phyloP scores from a whole-genome alignment of 1,139 yeast genomes.

The Pichia sp. region DNA sequence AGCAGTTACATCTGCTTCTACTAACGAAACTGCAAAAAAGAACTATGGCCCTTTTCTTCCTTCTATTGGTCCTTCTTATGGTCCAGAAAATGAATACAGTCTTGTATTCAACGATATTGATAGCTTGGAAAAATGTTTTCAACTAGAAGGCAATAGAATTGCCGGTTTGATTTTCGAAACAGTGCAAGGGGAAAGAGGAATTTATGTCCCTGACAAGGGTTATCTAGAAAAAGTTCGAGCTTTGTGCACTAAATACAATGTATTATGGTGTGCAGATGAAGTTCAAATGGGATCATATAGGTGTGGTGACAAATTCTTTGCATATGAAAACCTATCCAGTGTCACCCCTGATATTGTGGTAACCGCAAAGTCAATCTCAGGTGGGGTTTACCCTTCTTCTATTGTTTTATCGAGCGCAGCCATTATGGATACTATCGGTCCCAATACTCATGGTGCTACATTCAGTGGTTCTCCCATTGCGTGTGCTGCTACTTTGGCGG shows the following conservation, averaged over 20 bases:
- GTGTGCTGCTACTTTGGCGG: slow-evolving; percentile 34
- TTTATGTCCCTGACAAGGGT: not conserved
- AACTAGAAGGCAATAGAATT: not conserved
- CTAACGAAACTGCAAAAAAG: not conserved
- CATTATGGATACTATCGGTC: slow-evolving; percentile 20
- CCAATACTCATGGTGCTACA: slow-evolving; percentile 36
- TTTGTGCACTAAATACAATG: not conserved
- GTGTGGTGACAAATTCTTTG: not conserved
- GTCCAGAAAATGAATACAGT: not conserved
- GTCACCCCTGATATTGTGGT: not conserved
- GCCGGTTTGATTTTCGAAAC: not conserved
- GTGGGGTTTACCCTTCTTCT: not conserved
- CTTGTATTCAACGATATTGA: not conserved
- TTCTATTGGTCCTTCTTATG: not conserved
- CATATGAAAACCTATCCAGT: not conserved
- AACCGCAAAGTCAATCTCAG: not conserved
- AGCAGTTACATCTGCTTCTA: not conserved
- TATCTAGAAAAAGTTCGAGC: not conserved
- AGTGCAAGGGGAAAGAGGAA: not conserved
- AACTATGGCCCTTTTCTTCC: not conserved
- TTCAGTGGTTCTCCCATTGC: slow-evolving; percentile 38
- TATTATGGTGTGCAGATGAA: not conserved
- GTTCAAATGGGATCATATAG: not conserved
- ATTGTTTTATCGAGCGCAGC: not conserved
- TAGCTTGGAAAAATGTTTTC: not conserved